Evolutionary conservation across 1,139 yeast genomes (phyloP).

Genomic region (Candida mesenterica): DNA sequence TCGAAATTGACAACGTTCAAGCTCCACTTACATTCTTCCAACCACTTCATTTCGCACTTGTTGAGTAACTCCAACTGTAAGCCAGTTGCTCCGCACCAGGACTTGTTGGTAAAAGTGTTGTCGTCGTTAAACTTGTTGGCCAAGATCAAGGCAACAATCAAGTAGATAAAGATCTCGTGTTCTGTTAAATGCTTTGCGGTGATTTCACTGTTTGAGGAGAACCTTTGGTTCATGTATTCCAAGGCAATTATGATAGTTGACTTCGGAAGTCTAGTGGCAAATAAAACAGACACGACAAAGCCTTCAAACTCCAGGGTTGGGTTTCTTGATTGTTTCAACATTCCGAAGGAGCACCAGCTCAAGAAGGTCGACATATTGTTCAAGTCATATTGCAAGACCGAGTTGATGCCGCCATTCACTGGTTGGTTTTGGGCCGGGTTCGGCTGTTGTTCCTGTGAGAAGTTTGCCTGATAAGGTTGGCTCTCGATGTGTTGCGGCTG

Average conservation of each 20-base stretch:
- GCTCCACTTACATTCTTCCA: conserved; percentile 49
- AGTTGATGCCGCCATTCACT: conserved; percentile 71
- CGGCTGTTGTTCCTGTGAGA: background rate
- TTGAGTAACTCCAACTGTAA: conserved; percentile 62
- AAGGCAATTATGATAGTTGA: conserved; percentile 77
- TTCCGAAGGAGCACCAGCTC: conserved; percentile 63
- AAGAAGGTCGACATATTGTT: conserved; percentile 75
- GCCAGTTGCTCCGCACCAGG: conserved; percentile 96
- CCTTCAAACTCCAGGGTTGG: conserved; percentile 58
- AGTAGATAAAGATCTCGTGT: conserved; percentile 54
- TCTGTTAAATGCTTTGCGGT: conserved; percentile 30
- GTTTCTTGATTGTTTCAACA: conserved; percentile 48
- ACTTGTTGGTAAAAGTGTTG: conserved; percentile 90
- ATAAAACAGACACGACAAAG: conserved; percentile 65
- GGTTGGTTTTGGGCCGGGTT: conserved; percentile 18
- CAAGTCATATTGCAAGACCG: conserved; percentile 76
- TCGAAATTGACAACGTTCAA: conserved; percentile 46
- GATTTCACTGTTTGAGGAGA: conserved; percentile 21
- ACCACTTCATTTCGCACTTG: conserved; percentile 72
- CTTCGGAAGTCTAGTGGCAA: conserved; percentile 87
- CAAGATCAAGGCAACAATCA: conserved; percentile 70
- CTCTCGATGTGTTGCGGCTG: conserved; percentile 10
- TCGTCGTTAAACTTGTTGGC: conserved; percentile 97
- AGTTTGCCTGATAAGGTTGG: background rate
- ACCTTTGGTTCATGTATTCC: conserved; percentile 63